Base-by-base conservation (phyloP, 176 grass and related monocot species). In the Dendrocalamus sinicus region DNA sequence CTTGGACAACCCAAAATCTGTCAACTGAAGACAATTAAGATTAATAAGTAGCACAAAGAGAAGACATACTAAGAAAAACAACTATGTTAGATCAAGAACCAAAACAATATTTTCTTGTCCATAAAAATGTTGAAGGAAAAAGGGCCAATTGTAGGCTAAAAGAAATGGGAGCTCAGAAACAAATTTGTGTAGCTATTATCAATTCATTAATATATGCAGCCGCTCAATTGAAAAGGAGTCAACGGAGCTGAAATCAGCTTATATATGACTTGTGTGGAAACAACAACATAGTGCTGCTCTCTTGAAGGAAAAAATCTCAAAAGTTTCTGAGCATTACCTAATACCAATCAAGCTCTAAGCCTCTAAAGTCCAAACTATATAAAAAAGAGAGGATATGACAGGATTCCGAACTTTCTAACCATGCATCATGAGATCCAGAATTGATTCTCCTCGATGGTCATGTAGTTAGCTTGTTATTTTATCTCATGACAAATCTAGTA, bases 1-100 rank as follows among this genome's bases (percentile, higher is more conserved):
- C 85, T 96, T 99, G 67, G 97, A 99, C 86, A 99, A 64, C 35
- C 97, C 97, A 96, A 99, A 99, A 88, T 99, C 97, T 88, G 97
- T 99, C 92, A 99, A 91, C 97, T 99, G 91, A 82, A 78, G 79
- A 86, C n/a, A 88, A 89, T 81, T 12, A 79, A 79, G 61, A 87
- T 88, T 83, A 73, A 75, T 81, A 78, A 89, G 75, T 20, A 72
- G 37, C 73, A 79, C 48, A 65, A 55, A 59, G 32, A 82, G 16
- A 68, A 87, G 52, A 44, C 16, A 73, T 26, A 78, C 23, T 23
- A 74, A 71, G 41, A 76, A 73, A 76, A 75, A 40, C 44, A 73
- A 11, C 16, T 72, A 70, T 41, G 50, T 62, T 51, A 54, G 41
- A 44, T 2, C 41, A 79, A 67, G 57, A 79, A 86, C 4, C 26